Evolutionary conservation across 2,329 filamentous ascomycete genomes (phyloP), one percentile per base, ranked within the genome.

Genomic region (Akanthomyces lecanii): DNA sequence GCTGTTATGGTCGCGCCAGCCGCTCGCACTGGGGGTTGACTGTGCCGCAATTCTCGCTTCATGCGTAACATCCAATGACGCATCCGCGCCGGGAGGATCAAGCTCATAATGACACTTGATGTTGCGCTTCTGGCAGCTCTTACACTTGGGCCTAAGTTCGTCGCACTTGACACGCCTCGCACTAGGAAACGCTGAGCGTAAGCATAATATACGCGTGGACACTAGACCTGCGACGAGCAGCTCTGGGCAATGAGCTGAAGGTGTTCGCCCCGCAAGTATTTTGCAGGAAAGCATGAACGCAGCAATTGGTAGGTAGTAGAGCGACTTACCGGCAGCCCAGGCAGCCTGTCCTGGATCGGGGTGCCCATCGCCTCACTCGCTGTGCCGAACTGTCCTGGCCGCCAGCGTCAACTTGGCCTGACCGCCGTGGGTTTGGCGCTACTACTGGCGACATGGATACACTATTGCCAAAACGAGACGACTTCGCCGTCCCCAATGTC

Each of bases 271-370:
- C 38, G 38, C 10, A 16, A 10, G 10, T 3, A 40, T 4, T 3
- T n/a, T 11, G 6, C 12, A 30, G 14, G 16, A 51, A 33, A 8
- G 47, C 14, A 28, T 16, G 25, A 14, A 28, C 10, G 48, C 14
- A 36, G 28, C 18, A 18, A 16, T 21, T 33, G 18, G 6, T 4
- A 23, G 7, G 12, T 10, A 21, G 50, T 14, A 51, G 18, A 6
- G 50, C 18, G 23, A 18, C 50, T 52, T 36, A 52, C 50, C 50
- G 50, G 50, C 50, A 52, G 50, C 50, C 30, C 28, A 52, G 28
- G 50, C 50, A 52, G 14, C 50, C 50, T 52, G 50, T 52, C 50
- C 50, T 52, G 8, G 50, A 52, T 52, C 50, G 36, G 16, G 50
- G 50, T 6, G 50, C 50, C 50, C 50, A 52, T 36, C 50, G 50